Base-by-base conservation (phyloP, 768 basidiomycete species). In the Phlegmacium glaucopus region DNA sequence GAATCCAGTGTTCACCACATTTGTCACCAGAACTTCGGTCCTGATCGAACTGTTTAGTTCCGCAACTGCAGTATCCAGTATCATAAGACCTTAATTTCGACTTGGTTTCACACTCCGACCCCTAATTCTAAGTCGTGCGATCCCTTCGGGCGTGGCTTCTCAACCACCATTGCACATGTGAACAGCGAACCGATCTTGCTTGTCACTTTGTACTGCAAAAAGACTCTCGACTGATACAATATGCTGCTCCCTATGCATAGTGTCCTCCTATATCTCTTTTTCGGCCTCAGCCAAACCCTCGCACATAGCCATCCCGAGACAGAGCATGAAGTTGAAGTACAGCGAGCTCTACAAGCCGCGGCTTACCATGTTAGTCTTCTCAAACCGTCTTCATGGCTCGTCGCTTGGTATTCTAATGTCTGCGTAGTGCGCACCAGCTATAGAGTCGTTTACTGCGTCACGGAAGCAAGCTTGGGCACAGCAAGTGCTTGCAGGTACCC, bases 381-480 rank as follows among this genome's bases (percentile, higher is more conserved):
- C 32, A 11, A 26, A 13, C 44, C 45, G n/a, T 22, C 13, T 46
- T 39, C 7, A 40, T 38, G 27, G 25, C n/a, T 15, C 27, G 44
- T 28, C 10, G 13, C 26, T 36, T 42, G 15, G 30, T 26, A 29
- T 36, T 16, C 12, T 39, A 25, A 10, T 44, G n/a, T 41, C 22
- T 16, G 29, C 1, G 17, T 48, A 79, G 78, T 80, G 78, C 40
- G 76, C 78, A 29, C 75, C 77, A 1, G 74, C 77, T 0, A 66
- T 80, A 1, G 78, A 72, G 42, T 69, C 71, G 38, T 79, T 73
- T 49, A 78, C 78, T 6, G 74, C 76, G 3, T 61, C 72, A 27
- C 65, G 78, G 5, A 75, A 76, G 50, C 72, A 70, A 11, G 64
- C 70, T 17, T 79, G 72, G 63, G 71, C 73, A 1, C 74, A 72